These are phyloP conservation scores for Poterioochromonas sp. DNA, from an alignment of 352 stramenopile genomes.

Conservation along the genomic window DNA sequence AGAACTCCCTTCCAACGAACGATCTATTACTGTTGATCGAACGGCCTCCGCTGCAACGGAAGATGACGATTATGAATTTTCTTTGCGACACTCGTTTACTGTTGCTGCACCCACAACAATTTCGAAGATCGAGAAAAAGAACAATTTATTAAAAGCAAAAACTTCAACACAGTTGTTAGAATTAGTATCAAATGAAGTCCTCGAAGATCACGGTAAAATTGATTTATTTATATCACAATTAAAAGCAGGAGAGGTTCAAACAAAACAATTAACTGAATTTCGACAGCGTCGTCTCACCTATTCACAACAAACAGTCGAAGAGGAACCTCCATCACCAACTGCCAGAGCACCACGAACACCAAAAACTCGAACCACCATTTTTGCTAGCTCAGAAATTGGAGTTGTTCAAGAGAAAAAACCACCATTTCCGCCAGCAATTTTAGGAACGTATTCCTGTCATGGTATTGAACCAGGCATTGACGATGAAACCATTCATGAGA, in stretches of 20 bases:
- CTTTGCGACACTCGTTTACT: too few species aligned
- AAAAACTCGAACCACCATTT: background rate
- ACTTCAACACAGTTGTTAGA: background rate
- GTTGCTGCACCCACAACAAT: background rate
- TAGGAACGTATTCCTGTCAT: slow-evolving; percentile 66
- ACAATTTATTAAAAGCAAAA: background rate
- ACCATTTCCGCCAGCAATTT: slow-evolving; percentile 53
- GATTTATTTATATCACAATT: slow-evolving; percentile 14
- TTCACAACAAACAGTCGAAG: background rate
- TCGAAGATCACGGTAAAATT: slow-evolving; percentile 16
- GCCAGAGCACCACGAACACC: background rate
- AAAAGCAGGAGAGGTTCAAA: slow-evolving; percentile 19
- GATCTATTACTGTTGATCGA: background rate
- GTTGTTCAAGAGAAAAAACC: slow-evolving; percentile 7
- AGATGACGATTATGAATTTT: too few species aligned
- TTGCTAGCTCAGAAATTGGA: slow-evolving; percentile 12
- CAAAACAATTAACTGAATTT: slow-evolving; percentile 29
- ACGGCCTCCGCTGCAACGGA: background rate
- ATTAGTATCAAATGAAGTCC: background rate
- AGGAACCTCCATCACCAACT: background rate
- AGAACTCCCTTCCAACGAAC: too few species aligned
- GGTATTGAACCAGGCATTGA: slow-evolving; percentile 58
- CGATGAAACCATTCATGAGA: slow-evolving; percentile 48
- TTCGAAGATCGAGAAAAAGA: background rate
- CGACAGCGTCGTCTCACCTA: slow-evolving; percentile 27